Evolutionary conservation across 768 basidiomycete genomes (phyloP).

Genomic region (Amanita molliuscula): DNA sequence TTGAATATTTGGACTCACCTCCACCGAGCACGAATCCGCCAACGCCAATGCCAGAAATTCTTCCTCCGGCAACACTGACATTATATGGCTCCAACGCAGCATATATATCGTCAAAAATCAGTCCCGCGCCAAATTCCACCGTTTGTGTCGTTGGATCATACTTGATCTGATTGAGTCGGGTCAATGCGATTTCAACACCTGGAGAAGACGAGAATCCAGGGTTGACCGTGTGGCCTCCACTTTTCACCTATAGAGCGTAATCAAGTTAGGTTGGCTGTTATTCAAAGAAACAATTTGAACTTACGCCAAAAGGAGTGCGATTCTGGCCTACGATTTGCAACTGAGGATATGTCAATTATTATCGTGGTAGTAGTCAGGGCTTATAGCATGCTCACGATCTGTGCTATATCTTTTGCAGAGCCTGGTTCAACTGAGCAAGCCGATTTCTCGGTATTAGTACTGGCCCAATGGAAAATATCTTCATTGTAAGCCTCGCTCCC

Average conservation of each 20-base stretch:
- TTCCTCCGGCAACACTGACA: slow-evolving; percentile 37
- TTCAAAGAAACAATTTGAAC: background rate
- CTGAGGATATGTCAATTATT: background rate
- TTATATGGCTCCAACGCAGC: slow-evolving; percentile 25
- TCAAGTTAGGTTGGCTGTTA: background rate
- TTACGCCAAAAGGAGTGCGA: slow-evolving; percentile 1
- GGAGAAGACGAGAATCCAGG: slow-evolving; percentile 38
- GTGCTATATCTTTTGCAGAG: slow-evolving; percentile 2
- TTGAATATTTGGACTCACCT: slow-evolving; percentile 16
- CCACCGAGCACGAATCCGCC: slow-evolving; percentile 40
- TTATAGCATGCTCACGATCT: background rate
- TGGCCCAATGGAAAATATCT: slow-evolving; percentile 2
- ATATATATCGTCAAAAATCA: slow-evolving; percentile 45
- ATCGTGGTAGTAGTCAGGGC: background rate
- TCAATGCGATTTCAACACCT: slow-evolving; percentile 39
- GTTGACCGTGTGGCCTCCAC: slow-evolving; percentile 36
- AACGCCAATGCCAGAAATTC: slow-evolving; percentile 36
- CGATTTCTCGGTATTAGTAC: background rate
- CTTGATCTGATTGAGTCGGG: slow-evolving; percentile 23
- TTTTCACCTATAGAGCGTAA: slow-evolving; percentile 29
- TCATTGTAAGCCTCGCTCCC: background rate
- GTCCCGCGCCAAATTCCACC: slow-evolving; percentile 19
- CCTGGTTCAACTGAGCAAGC: slow-evolving; percentile 4
- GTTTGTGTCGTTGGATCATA: slow-evolving; percentile 22
- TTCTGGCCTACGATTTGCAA: background rate